phyloP scores from a whole-genome alignment of 805 yeast species.

The Naumovozyma dairenensis region DNA sequence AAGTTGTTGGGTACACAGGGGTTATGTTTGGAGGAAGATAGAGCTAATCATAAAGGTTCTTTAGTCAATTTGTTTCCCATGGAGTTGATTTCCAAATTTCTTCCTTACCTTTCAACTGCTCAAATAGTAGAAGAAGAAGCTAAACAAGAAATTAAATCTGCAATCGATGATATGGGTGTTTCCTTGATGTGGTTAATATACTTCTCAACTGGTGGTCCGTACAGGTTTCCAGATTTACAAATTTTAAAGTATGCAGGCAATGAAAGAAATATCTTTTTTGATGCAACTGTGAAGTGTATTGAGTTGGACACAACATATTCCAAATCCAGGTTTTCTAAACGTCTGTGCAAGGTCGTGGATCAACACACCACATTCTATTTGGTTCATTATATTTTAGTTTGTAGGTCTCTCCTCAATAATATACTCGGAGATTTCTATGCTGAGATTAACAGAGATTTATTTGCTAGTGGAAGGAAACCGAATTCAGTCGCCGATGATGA shows the following conservation, averaged over 20 bases:
- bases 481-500: too few relatives aligned
- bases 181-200: constrained; percentile 5
- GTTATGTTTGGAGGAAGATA: background rate
- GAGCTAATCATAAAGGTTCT: background rate
- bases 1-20: background rate
- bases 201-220: constrained; percentile 4
- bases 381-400: background rate
- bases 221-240: constrained; percentile 3
- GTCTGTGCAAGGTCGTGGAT: background rate
- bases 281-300: background rate
- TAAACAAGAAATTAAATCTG: background rate
- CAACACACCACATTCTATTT: background rate
- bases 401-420: background rate
- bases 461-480: too few relatives aligned
- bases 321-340: background rate
- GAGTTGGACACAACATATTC: background rate
- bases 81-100: background rate
- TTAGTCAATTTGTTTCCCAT: background rate
- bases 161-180: constrained; percentile 1
- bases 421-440: background rate
- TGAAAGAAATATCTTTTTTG: constrained; percentile 2
- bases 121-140: too few relatives aligned
- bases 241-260: constrained; percentile 4
- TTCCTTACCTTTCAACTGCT: too few relatives aligned
- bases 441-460: background rate